Percentiles rank a stretch among this genome's conserved stretches.
phyloP scores from a whole-genome alignment of 805 yeast species.

The Isabelozyma gotoi region DNA sequence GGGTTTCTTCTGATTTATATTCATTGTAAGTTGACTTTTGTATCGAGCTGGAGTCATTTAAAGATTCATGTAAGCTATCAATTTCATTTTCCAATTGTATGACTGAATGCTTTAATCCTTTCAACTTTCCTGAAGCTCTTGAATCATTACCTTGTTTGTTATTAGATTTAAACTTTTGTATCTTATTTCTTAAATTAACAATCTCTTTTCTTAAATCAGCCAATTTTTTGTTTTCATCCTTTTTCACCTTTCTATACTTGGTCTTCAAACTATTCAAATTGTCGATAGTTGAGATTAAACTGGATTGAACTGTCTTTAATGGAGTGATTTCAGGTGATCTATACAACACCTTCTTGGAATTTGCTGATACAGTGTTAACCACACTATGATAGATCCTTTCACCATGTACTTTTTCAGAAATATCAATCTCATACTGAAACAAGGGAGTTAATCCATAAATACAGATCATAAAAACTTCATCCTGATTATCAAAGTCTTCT shows the following conservation, averaged over 20 bases:
- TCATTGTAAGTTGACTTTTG: conserved; percentile 10
- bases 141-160: conserved; percentile 24
- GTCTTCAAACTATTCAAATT: conserved; percentile 20
- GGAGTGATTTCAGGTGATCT: conserved; percentile 27
- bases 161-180: conserved; percentile 17
- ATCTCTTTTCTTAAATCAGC: conserved; percentile 32
- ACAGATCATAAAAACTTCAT: conserved; percentile 15
- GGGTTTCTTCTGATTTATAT: conserved; percentile 16
- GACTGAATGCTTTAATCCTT: conserved; percentile 40
- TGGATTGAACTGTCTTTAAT: conserved; percentile 29
- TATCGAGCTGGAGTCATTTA: conserved; percentile 11
- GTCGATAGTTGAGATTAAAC: conserved; percentile 30
- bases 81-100: conserved; percentile 39
- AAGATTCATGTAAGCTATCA: conserved; percentile 16
- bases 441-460: conserved; percentile 38
- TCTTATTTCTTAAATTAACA: conserved; percentile 28
- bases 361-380: conserved; percentile 29
- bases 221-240: conserved; percentile 36
- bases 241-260: conserved; percentile 30
- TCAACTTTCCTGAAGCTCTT: conserved; percentile 34
- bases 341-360: conserved; percentile 18
- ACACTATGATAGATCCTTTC: conserved; percentile 13
- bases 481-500: conserved; percentile 7
- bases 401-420: conserved; percentile 12
- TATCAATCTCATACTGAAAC: conserved; percentile 35